Evolutionary conservation across 306 rosid species (phyloP).

Genomic region (Dicorynia guianensis): DNA sequence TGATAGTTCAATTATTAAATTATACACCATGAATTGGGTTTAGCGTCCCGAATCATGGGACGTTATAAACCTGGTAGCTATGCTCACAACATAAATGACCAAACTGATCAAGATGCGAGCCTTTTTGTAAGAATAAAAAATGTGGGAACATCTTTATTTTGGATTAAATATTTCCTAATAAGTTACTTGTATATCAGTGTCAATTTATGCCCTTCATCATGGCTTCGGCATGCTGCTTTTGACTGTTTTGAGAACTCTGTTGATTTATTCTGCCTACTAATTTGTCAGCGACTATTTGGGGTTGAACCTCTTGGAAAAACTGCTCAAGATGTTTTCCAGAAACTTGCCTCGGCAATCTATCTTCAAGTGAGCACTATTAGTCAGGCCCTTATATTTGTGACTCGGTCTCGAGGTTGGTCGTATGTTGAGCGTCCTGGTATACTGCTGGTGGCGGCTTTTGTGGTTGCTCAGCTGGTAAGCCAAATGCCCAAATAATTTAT

Average conservation of each 20-base stretch:
- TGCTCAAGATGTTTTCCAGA: slow-evolving; percentile 81
- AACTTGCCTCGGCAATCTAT: slow-evolving; percentile 94
- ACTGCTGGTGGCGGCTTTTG: slow-evolving; percentile 74
- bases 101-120: too few species aligned
- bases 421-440: slow-evolving; percentile 92
- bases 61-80: too few species aligned
- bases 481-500: slow-evolving; percentile 17
- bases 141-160: too few species aligned
- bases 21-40: too few species aligned
- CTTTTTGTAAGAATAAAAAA: too few species aligned
- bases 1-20: too few species aligned
- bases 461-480: slow-evolving; percentile 91
- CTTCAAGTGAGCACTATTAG: slow-evolving; percentile 98
- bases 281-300: slow-evolving; percentile 77
- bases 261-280: slow-evolving; percentile 33
- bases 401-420: slow-evolving; percentile 97
- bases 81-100: too few species aligned
- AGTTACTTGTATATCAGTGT: background rate
- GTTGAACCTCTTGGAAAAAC: slow-evolving; percentile 81
- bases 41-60: too few species aligned
- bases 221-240: slow-evolving; percentile 27
- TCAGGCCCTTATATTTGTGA: slow-evolving; percentile 97
- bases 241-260: background rate
- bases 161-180: background rate
- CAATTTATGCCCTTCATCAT: slow-evolving; percentile 13